Percentiles rank a stretch among this genome's conserved stretches.
These are phyloP conservation scores for Colletotrichum zoysiae DNA, from an alignment of 2,329 filamentous ascomycete species.

Conservation along the genomic window DNA sequence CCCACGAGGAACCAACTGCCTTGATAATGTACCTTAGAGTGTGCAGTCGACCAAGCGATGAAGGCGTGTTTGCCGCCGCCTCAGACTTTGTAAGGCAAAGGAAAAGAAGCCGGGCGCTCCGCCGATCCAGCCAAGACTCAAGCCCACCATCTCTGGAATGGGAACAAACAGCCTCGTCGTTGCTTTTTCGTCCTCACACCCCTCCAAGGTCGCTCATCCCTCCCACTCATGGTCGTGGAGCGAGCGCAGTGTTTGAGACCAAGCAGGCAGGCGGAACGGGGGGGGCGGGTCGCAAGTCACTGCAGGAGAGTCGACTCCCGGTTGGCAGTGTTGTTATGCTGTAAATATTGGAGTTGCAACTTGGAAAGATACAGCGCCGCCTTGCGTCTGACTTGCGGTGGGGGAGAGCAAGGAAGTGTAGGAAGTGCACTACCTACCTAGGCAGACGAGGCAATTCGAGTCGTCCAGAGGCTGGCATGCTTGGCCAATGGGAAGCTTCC, in stretches of 20 bases:
- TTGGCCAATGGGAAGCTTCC: conserved; percentile 31
- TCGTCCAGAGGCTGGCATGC: conserved; percentile 2
- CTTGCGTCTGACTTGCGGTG: conserved; percentile 8
- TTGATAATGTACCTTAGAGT: too few relatives aligned
- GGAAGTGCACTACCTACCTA: not conserved
- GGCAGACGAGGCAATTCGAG: conserved; percentile 3
- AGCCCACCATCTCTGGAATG: conserved; percentile 24
- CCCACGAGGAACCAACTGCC: too few relatives aligned
- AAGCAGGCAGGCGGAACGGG: conserved; percentile 7
- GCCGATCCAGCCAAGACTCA: not conserved
- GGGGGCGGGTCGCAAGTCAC: conserved; percentile 9
- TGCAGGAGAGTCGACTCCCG: conserved; percentile 14
- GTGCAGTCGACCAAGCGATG: not conserved
- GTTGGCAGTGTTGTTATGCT: not conserved
- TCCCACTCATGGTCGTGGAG: conserved; percentile 8
- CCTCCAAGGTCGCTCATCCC: not conserved
- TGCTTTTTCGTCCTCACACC: conserved; percentile 31
- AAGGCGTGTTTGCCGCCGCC: conserved; percentile 13
- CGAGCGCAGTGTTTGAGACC: conserved; percentile 26
- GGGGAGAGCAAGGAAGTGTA: not conserved
- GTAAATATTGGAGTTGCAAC: not conserved
- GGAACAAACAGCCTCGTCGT: conserved; percentile 24
- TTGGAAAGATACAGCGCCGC: conserved; percentile 15
- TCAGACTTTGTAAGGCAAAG: not conserved
- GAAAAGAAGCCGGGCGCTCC: not conserved